Evolutionary conservation across 2,329 filamentous ascomycete genomes (phyloP), one percentile per base, ranked within the genome.

Genomic region (Dendrostoma leiphaemia): DNA sequence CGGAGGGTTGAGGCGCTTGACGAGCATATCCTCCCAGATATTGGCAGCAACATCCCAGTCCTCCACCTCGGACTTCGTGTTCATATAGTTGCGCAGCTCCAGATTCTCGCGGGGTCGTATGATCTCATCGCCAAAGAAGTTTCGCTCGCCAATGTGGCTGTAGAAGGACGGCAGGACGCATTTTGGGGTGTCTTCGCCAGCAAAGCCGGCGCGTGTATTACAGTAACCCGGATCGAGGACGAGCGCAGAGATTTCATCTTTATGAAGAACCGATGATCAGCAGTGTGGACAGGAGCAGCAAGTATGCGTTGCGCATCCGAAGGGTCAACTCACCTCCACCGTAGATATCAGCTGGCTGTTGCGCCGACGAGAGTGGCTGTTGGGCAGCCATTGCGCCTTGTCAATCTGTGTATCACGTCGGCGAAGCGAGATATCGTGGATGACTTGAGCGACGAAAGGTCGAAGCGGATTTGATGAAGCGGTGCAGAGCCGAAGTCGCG

Each of bases 151-250:
- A 51, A 80, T 65, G 66, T 80, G 75, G 51, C 89, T 92, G 74
- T 99, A 99, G 75, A 89, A 91, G 41, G 91, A 94, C 26, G 93
- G 92, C 55, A 96, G 82, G 54, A 97, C 86, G 28, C 90, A 91
- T 77, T 97, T 97, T 63, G 94, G 94, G 1, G 91, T 88, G 74
- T 99, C 94, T 82, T 99, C 95, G 67, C 95, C 94, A 12, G 95
- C 95, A 67, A 97, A 99, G 55, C 94, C 94, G 57, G 92, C 94
- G 73, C 95, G 91, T 37, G 90, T 92, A 63, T 85, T 88, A 67
- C 89, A 90, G 75, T 91, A 97, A 59, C 95, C 94, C 3, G 94
- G 90, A 69, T 99, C 94, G 67, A 99, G 90, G 34, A 99, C 90
- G 63, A 99, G 89, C 49, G 95, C 95, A 32, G 92, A 95, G 61